Percentiles rank a stretch among this genome's conserved stretches.
Evolutionary conservation across 2,329 filamentous ascomycete species (phyloP).

Genomic region (Talaromyces sp.): DNA sequence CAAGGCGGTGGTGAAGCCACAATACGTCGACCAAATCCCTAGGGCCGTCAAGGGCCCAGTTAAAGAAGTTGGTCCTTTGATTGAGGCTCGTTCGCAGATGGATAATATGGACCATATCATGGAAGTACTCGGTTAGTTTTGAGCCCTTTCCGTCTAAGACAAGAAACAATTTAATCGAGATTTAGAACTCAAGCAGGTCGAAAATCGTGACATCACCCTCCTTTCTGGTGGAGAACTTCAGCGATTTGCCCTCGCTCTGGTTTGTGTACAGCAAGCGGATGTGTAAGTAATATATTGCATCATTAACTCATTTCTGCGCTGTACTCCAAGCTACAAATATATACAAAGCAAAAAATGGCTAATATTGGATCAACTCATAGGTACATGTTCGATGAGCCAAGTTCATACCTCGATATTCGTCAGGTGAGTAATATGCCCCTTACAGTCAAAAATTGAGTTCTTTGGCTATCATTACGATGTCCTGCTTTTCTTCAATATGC

Average conservation of each 20-base stretch:
- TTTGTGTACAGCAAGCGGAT: slow-evolving; percentile 93
- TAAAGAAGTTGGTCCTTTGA: slow-evolving; percentile 72
- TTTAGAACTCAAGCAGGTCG: slow-evolving; percentile 76
- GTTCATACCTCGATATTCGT: slow-evolving; percentile 89
- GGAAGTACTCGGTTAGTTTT: slow-evolving; percentile 60
- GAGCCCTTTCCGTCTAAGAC: not conserved
- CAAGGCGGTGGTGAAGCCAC: slow-evolving; percentile 97
- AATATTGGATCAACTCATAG: slow-evolving; percentile 24
- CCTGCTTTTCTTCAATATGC: not conserved
- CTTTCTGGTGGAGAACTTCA: slow-evolving; percentile 97
- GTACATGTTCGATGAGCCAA: slow-evolving; percentile 99
- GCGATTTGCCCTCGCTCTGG: slow-evolving; percentile 92
- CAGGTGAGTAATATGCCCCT: slow-evolving; percentile 2
- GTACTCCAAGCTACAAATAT: not conserved
- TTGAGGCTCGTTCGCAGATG: slow-evolving; percentile 70
- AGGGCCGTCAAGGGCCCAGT: slow-evolving; percentile 79
- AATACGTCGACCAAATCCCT: slow-evolving; percentile 98
- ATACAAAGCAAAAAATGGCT: not conserved
- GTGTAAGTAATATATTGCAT: slow-evolving; percentile 49
- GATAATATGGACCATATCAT: slow-evolving; percentile 77
- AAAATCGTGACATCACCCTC: slow-evolving; percentile 82
- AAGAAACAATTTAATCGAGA: slow-evolving; percentile 13
- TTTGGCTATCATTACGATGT: not conserved
- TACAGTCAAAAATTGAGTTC: not conserved
- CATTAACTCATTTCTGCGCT: not conserved